Evolutionary conservation across 2,329 filamentous ascomycete genomes (phyloP).

Genomic region (Aspergillus nomiae): DNA sequence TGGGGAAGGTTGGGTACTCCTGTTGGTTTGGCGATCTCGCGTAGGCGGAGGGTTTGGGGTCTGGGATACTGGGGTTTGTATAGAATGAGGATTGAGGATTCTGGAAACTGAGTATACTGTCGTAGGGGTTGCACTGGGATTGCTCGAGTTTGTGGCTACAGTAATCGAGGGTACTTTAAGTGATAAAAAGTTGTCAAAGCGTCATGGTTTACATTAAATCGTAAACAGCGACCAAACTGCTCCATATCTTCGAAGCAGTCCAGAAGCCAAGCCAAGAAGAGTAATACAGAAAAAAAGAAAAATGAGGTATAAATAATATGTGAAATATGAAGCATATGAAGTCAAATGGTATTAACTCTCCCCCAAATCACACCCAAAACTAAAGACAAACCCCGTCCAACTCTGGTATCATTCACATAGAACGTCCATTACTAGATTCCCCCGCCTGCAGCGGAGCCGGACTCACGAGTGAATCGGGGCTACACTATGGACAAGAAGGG

Average conservation of each 20-base stretch:
- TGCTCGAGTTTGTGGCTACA: background rate
- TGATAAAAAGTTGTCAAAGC: constrained; percentile 17
- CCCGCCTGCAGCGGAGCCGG: constrained; percentile 7
- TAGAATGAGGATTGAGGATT: too few relatives aligned
- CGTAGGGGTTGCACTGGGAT: background rate
- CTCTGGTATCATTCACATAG: constrained; percentile 6
- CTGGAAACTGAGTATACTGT: too few relatives aligned
- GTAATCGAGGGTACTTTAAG: background rate
- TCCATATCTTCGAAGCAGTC: background rate
- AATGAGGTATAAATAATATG: constrained; percentile 14
- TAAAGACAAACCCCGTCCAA: constrained; percentile 22
- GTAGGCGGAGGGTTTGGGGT: too few relatives aligned
- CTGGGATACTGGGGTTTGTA: too few relatives aligned
- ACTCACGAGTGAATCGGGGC: constrained; percentile 22
- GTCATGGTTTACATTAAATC: constrained; percentile 32
- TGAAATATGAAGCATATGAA: constrained; percentile 20
- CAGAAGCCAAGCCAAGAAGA: constrained; percentile 26
- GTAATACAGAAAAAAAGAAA: constrained; percentile 16
- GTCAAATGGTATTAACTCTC: constrained; percentile 24
- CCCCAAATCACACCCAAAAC: constrained; percentile 19
- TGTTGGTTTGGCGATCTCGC: too few relatives aligned
- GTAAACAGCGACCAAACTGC: constrained; percentile 8
- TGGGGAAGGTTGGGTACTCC: background rate
- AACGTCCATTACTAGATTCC: constrained; percentile 6
- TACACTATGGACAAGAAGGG: constrained; percentile 31